Conservation (phyloP, 1,284 basidiomycete species). For the Ustanciosporium gigantosporum region DNA sequence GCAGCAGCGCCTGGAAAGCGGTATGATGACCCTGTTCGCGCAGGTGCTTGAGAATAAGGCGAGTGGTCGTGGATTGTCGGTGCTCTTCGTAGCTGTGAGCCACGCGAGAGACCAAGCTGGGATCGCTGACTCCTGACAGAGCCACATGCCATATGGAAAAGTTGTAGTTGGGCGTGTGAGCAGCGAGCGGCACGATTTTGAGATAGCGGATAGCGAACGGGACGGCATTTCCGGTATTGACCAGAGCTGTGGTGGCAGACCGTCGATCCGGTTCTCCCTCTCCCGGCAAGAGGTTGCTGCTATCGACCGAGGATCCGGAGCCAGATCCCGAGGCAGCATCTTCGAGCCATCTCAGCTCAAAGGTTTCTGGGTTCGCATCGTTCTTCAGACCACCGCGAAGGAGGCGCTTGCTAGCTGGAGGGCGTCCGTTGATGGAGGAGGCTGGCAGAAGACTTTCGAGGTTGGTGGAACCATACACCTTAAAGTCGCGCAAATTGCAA, state of each 20-base stretch:
- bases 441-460: slow-evolving; percentile 32
- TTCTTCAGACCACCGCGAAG: slow-evolving; percentile 56
- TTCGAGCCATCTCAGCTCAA: slow-evolving; percentile 43
- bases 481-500: slow-evolving; percentile 60
- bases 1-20: slow-evolving; percentile 64
- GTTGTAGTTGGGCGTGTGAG: slow-evolving; percentile 59
- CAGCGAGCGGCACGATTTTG: slow-evolving; percentile 59
- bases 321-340: slow-evolving; percentile 34
- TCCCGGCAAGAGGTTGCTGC: slow-evolving; percentile 15
- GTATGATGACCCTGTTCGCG: slow-evolving; percentile 74
- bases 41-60: slow-evolving; percentile 71
- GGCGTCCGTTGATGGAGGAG: slow-evolving; percentile 20
- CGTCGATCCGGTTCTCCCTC: slow-evolving; percentile 33
- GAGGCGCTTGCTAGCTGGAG: slow-evolving; percentile 40
- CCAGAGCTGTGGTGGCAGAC: slow-evolving; percentile 22
- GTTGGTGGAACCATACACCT: slow-evolving; percentile 57
- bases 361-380: slow-evolving; percentile 50
- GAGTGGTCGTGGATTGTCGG: slow-evolving; percentile 43
- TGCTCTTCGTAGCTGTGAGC: slow-evolving; percentile 44
- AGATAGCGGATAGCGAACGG: slow-evolving; percentile 53
- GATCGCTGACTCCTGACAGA: slow-evolving; percentile 52
- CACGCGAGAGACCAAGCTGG: slow-evolving; percentile 30
- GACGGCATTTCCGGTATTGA: slow-evolving; percentile 33
- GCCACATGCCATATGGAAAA: slow-evolving; percentile 61
- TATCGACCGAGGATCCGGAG: slow-evolving; percentile 21